Conservation (phyloP, 2,329 filamentous ascomycete genomes). For the Trichoderma citrinoviride region DNA sequence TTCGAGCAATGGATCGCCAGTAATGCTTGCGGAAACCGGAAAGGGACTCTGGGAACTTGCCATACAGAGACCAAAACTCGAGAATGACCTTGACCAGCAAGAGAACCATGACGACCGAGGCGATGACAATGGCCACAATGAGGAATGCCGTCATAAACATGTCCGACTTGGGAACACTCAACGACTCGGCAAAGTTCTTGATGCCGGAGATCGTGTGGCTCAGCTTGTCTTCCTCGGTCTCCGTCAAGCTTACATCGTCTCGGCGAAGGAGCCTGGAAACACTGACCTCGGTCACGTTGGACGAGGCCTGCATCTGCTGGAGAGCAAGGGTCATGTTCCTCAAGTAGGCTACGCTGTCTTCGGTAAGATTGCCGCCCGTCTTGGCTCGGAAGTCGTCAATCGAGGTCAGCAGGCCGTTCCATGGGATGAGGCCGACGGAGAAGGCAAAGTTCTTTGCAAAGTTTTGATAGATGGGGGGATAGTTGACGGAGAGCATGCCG, state of each 20-base stretch:
- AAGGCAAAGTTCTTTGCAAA: constrained; percentile 94
- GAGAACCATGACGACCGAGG: constrained; percentile 78
- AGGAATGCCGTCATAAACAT: constrained; percentile 95
- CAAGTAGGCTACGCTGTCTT: constrained; percentile 73
- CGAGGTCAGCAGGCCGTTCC: constrained; percentile 71
- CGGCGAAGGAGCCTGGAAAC: constrained; percentile 54
- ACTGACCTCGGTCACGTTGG: constrained; percentile 38
- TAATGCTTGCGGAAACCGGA: constrained; percentile 90
- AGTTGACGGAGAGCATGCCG: constrained; percentile 90
- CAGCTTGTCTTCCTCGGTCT: constrained; percentile 38
- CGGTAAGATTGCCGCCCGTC: constrained; percentile 84
- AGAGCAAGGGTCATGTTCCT: constrained; percentile 74
- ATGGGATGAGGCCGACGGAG: constrained; percentile 79
- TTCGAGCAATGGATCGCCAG: constrained; percentile 87
- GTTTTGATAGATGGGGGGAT: constrained; percentile 82
- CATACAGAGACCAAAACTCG: constrained; percentile 87
- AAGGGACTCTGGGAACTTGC: constrained; percentile 76
- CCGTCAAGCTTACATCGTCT: constrained; percentile 46
- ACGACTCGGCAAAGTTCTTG: constrained; percentile 76
- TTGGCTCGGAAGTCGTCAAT: constrained; percentile 79
- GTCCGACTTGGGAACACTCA: constrained; percentile 82
- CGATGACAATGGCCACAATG: constrained; percentile 83
- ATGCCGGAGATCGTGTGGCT: constrained; percentile 66
- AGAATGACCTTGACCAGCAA: constrained; percentile 88
- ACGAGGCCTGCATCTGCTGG: constrained; percentile 52